Evolutionary conservation across 1,139 yeast species (phyloP).

Genomic region (Zhuliangozyma blackwelliae): DNA sequence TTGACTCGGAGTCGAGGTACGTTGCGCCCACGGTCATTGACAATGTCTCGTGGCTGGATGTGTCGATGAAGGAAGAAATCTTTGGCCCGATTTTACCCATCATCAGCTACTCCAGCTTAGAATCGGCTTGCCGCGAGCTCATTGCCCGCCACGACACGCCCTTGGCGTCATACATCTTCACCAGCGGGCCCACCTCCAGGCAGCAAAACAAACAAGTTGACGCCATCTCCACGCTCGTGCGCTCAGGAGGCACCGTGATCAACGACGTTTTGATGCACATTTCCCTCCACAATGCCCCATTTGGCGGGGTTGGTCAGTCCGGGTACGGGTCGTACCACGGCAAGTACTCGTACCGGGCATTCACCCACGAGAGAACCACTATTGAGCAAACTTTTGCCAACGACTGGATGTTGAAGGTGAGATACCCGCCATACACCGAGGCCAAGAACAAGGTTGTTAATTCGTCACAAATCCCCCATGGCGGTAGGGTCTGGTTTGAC

Average conservation of each 20-base stretch:
- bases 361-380: slow-evolving; percentile 71
- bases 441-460: slow-evolving; percentile 27
- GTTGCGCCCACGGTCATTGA: slow-evolving; percentile 73
- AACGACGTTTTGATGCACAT: slow-evolving; percentile 76
- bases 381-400: slow-evolving; percentile 65
- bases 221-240: slow-evolving; percentile 45
- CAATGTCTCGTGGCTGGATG: slow-evolving; percentile 59
- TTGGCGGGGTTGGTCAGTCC: slow-evolving; percentile 86
- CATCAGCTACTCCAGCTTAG: slow-evolving; percentile 48
- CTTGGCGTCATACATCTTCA: slow-evolving; percentile 72
- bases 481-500: slow-evolving; percentile 32
- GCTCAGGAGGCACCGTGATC: slow-evolving; percentile 71
- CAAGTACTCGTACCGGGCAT: slow-evolving; percentile 59
- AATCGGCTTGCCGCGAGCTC: slow-evolving; percentile 38
- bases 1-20: slow-evolving; percentile 40
- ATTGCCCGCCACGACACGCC: slow-evolving; percentile 64
- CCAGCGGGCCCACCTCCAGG: slow-evolving; percentile 37
- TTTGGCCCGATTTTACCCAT: slow-evolving; percentile 88
- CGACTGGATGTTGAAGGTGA: slow-evolving; percentile 50
- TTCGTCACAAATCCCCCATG: slow-evolving; percentile 15
- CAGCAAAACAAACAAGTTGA: slow-evolving; percentile 45
- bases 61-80: slow-evolving; percentile 69
- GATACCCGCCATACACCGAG: slow-evolving; percentile 64
- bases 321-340: slow-evolving; percentile 87
- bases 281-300: slow-evolving; percentile 66